A percentile compares a stretch with the other conserved stretches of the same genome.
These are phyloP conservation scores for Microsporum ferrugineum DNA, from an alignment of 2,329 filamentous ascomycete species.

Conservation along the genomic window DNA sequence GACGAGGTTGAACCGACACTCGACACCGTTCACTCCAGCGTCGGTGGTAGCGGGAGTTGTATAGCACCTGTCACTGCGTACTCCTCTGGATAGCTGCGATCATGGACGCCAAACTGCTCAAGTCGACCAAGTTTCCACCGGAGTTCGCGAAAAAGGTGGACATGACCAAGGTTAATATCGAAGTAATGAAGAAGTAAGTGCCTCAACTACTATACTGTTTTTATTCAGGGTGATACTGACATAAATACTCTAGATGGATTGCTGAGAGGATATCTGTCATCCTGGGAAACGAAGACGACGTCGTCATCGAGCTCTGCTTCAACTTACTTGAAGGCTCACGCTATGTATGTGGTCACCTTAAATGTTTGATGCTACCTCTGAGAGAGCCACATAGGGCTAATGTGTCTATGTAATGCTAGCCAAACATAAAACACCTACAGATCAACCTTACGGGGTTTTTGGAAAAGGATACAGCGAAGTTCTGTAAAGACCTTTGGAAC, in stretches of 20 bases:
- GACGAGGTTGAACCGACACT: neutral
- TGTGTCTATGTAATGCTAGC: constrained; percentile 42
- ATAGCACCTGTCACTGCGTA: neutral
- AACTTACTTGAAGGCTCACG: constrained; percentile 60
- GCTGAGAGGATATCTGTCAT: constrained; percentile 76
- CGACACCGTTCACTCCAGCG: neutral
- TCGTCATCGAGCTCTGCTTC: constrained; percentile 76
- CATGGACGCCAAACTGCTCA: constrained; percentile 80
- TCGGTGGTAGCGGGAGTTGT: neutral
- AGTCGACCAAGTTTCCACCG: constrained; percentile 82
- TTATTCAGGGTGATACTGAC: neutral
- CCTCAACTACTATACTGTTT: constrained; percentile 1
- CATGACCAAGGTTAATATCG: constrained; percentile 91
- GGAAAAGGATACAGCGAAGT: constrained; percentile 76
- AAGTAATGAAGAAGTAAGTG: constrained; percentile 90
- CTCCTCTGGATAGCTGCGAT: constrained; percentile 14
- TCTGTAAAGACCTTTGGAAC: constrained; percentile 91
- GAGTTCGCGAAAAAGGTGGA: constrained; percentile 95
- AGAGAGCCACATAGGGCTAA: constrained; percentile 15
- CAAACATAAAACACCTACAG: constrained; percentile 89
- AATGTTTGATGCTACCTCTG: constrained; percentile 4
- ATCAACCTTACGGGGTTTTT: constrained; percentile 92
- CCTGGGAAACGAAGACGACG: constrained; percentile 85
- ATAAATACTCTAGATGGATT: constrained; percentile 61
- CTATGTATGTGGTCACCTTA: constrained; percentile 48